These are phyloP conservation scores for Saccharomycopsis sp. DNA, from an alignment of 805 yeast species.

Conservation along the genomic window DNA sequence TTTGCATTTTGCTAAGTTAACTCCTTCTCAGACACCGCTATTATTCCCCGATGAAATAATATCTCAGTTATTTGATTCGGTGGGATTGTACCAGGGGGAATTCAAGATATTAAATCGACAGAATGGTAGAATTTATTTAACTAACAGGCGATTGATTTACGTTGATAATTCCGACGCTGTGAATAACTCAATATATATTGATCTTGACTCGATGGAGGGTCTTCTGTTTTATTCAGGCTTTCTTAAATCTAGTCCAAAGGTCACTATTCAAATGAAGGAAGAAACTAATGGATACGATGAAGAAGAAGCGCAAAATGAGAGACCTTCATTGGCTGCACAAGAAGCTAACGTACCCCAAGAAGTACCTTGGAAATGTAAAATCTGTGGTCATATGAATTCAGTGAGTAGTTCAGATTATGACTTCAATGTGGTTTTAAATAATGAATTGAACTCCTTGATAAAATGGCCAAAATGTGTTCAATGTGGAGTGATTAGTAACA, in stretches of 20 bases:
- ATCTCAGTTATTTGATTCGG: conserved; percentile 4
- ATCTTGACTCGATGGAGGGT: conserved; percentile 28
- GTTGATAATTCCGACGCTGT: conserved; percentile 46
- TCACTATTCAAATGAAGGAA: conserved; percentile 38
- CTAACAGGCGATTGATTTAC: conserved; percentile 66
- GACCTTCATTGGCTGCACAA: background rate
- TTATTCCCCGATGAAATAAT: conserved; percentile 9
- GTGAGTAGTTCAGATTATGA: conserved; percentile 28
- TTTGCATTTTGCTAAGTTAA: conserved; percentile 8
- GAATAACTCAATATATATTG: conserved; percentile 40
- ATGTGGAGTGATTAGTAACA: conserved; percentile 52
- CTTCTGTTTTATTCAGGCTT: conserved; percentile 47
- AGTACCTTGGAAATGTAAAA: conserved; percentile 76
- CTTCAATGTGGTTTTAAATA: conserved; percentile 20
- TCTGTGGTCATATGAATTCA: conserved; percentile 67
- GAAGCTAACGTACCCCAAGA: background rate
- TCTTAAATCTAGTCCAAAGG: conserved; percentile 71
- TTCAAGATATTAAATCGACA: conserved; percentile 57
- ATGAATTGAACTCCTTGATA: conserved; percentile 12
- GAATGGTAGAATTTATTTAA: conserved; percentile 71
- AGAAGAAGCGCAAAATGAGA: background rate
- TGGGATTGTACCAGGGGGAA: conserved; percentile 78
- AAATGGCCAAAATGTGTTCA: conserved; percentile 44
- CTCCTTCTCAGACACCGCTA: conserved; percentile 7
- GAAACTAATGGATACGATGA: conserved; percentile 1